These are phyloP conservation scores for Leersia perrieri DNA, from an alignment of 176 grass and related monocot genomes.

Conservation along the genomic window DNA sequence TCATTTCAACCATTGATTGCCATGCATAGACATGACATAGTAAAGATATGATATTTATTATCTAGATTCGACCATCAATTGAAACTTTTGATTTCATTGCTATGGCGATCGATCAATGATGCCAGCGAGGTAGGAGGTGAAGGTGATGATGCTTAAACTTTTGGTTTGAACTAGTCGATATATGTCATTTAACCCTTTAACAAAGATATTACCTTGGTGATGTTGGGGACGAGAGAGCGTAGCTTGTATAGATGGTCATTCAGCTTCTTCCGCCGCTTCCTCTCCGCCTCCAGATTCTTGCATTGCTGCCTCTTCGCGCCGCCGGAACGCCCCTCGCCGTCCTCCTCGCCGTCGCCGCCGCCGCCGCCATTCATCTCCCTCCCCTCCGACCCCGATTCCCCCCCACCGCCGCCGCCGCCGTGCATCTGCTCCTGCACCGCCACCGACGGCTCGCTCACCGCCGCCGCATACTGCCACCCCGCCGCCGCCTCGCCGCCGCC, in stretches of 20 bases:
- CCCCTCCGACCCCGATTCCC: conserved; percentile 72
- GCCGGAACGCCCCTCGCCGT: conserved; percentile 25
- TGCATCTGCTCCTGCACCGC: conserved; percentile 27
- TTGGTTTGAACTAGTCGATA: no score
- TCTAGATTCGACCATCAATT: no score
- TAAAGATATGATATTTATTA: no score
- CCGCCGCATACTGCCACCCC: conserved; percentile 33
- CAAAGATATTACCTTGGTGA: conserved; percentile 99
- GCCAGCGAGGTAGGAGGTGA: no score
- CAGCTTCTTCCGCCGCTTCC: conserved; percentile 78
- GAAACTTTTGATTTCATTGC: background rate
- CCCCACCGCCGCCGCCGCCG: conserved; percentile 22
- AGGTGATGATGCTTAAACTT: no score
- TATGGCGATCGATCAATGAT: background rate
- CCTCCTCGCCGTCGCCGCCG: conserved; percentile 77
- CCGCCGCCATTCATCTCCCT: conserved; percentile 54
- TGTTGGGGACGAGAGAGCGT: conserved; percentile 86
- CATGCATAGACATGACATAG: no score
- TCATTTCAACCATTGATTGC: no score
- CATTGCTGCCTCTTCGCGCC: conserved; percentile 76
- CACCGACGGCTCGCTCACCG: conserved; percentile 33
- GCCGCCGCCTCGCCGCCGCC: conserved; percentile 4
- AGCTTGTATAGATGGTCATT: conserved; percentile 76
- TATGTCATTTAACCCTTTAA: no score
- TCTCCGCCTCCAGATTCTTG: conserved; percentile 85